Base-by-base conservation (phyloP, 495 filamentous ascomycete species). In the Penicillium atrosanguineum region DNA sequence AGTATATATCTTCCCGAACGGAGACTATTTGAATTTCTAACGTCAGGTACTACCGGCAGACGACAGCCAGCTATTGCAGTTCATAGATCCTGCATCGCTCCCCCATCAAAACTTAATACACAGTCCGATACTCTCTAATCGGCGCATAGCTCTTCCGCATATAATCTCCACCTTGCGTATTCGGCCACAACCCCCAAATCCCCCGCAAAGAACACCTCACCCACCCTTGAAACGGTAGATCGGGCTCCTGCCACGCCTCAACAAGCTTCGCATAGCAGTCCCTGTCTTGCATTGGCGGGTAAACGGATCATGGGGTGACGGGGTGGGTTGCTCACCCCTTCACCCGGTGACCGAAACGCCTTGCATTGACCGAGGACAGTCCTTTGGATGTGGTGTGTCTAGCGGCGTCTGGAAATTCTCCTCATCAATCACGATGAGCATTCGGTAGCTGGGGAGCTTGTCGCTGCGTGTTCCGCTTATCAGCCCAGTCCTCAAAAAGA, bases 351-450 rank as follows among this genome's bases (percentile, higher is more conserved):
- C n/a, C n/a, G n/a, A n/a, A n/a, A 38, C 36, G 14, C n/a, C 14
- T 11, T 12, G 11, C 36, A 16, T 46, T 46, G 44, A 55, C 7
- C 31, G 49, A 45, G 23, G 50, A n/a, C 36, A 18, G 41, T 45
- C 40, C 49, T n/a, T n/a, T n/a, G n/a, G n/a, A n/a, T n/a, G n/a
- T n/a, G n/a, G n/a, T n/a, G n/a, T n/a, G n/a, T n/a, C n/a, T n/a
- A n/a, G 45, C 29, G 53, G 46, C 11, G 49, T 44, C 44, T 58
- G 39, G 37, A 58, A 49, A 31, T 46, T 49, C 40, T 57, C 55
- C 36, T 57, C 55, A 39, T 57, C 55, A 43, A 57, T 49, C 28
- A 57, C 21, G 28, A 57, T 57, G 44, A 52, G 53, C 55, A 57
- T 57, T 36, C 55, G 55, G 46, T 52, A 49, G 23, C 39, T 34